phyloP scores from a whole-genome alignment of 2,329 filamentous ascomycete species.

The Akanthomyces dipterigenus region DNA sequence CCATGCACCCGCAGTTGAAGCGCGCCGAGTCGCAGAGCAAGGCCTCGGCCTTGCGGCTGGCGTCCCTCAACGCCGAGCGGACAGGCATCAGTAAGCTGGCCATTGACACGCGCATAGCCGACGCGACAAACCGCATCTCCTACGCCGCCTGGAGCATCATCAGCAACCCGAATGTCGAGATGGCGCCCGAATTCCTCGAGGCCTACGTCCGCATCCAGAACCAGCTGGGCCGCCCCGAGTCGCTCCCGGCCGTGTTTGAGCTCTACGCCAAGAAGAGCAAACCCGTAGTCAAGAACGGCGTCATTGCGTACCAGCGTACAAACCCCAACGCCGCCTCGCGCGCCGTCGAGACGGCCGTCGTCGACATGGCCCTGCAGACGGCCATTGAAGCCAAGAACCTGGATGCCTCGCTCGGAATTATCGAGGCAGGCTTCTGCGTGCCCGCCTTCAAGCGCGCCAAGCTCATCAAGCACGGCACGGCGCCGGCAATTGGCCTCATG shows the following conservation, averaged over 20 bases:
- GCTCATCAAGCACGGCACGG: constrained; percentile 54
- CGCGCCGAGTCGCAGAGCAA: constrained; percentile 32
- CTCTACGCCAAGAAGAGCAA: constrained; percentile 80
- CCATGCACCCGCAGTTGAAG: constrained; percentile 34
- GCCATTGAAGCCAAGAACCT: constrained; percentile 77
- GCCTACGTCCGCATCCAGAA: constrained; percentile 73
- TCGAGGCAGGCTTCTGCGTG: constrained; percentile 62
- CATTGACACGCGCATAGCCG: constrained; percentile 31
- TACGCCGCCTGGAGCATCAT: constrained; percentile 62
- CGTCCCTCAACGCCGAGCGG: constrained; percentile 36
- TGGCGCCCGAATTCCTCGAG: constrained; percentile 65
- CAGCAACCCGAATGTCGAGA: constrained; percentile 68
- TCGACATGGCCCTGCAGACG: constrained; percentile 66
- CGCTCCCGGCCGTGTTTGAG: constrained; percentile 71
- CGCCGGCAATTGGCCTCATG: constrained; percentile 51
- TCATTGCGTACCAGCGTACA: constrained; percentile 52
- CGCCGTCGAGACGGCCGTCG: constrained; percentile 65
- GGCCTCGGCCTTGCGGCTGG: constrained; percentile 48
- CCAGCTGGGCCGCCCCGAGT: constrained; percentile 63
- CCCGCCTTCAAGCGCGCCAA: constrained; percentile 62
- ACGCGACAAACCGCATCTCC: constrained; percentile 47
- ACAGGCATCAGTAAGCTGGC: constrained; percentile 24
- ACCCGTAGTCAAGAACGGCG: constrained; percentile 53
- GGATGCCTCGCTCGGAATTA: constrained; percentile 66
- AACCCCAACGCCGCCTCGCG: constrained; percentile 63